Evolutionary conservation across 306 rosid genomes (phyloP).

Genomic region (Inga oerstediana): DNA sequence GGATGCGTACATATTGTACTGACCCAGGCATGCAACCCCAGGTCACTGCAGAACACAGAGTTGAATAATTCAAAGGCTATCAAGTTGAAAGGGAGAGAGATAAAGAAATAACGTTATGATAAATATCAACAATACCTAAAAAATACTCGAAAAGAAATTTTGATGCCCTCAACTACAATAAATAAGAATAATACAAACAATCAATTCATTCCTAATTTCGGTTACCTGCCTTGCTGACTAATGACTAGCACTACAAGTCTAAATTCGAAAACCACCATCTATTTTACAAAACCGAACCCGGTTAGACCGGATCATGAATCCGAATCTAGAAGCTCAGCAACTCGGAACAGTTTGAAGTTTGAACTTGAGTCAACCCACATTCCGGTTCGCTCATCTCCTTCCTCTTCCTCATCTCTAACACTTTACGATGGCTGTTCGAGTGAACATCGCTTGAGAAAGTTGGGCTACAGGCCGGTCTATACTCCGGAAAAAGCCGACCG

Average conservation of each 20-base stretch:
- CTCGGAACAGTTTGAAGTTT: slow-evolving; percentile 43
- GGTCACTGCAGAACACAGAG: not conserved
- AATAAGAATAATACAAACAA: slow-evolving; percentile 40
- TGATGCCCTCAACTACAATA: slow-evolving; percentile 15
- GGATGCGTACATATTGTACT: not conserved
- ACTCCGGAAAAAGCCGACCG: slow-evolving; percentile 89
- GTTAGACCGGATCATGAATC: slow-evolving; percentile 26
- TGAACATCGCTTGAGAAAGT: slow-evolving; percentile 69
- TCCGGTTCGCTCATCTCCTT: slow-evolving; percentile 54
- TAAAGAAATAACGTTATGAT: not conserved
- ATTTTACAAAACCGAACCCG: slow-evolving; percentile 42
- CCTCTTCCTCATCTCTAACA: slow-evolving; percentile 80
- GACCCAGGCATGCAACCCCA: not conserved
- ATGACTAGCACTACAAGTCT: slow-evolving; percentile 24
- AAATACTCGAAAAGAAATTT: not conserved
- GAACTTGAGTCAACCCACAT: slow-evolving; percentile 31
- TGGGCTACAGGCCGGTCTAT: slow-evolving; percentile 97
- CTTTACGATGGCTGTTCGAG: slow-evolving; percentile 91
- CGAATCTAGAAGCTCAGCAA: slow-evolving; percentile 40
- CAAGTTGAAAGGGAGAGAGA: not conserved
- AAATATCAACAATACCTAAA: not conserved
- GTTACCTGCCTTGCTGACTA: slow-evolving; percentile 28
- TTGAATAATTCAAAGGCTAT: slow-evolving; percentile 29
- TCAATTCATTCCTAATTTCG: slow-evolving; percentile 42
- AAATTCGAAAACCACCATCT: slow-evolving; percentile 23